Evolutionary conservation across 352 stramenopile genomes (phyloP), one percentile per base, ranked within the genome.

Genomic region (Blastocystis sp.): DNA sequence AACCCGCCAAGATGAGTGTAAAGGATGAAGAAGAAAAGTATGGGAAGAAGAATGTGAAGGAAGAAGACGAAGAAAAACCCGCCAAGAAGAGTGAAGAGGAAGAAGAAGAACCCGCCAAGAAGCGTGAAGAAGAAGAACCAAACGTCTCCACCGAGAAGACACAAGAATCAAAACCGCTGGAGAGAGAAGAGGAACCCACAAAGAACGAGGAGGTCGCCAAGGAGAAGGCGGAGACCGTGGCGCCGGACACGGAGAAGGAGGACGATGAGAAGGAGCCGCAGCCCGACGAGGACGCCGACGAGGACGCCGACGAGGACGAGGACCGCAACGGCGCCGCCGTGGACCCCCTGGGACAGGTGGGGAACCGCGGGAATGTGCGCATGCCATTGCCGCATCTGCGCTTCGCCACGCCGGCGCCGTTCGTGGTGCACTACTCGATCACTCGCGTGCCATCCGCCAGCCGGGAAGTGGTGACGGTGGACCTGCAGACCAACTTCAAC

Each of bases 401-500:
- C 48, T 14, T 7, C 48, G 5, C 48, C 14, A 7, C 48, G 5
- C 48, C 48, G 5, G 5, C 48, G 5, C 5, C 48, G 5, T 7
- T 56, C 5, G 5, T 14, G 48, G 5, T 56, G 5, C 48, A 56
- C 5, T 56, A 56, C 48, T 56, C 48, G 48, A 56, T 56, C 48
- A 7, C 5, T 7, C 48, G 48, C 48, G 5, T 56, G 48, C 48
- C 48, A 14, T 14, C 48, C 5, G 14, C 48, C 5, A 56, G 14
- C 5, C 5, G 48, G 14, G 48, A 14, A 56, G 14, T 14, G 14
- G 48, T 77, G 2, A 21, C 28, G 1, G 21, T 77, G 21, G 40
- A 59, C 11, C 28, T 77, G 14, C 38, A 23, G 11, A 77, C 34
- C 4, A 77, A 77, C 45, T 60, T 77, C 45, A 43, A 52, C 45